These are phyloP conservation scores for Pholiota molesta DNA, from an alignment of 768 basidiomycete species.

Conservation along the genomic window DNA sequence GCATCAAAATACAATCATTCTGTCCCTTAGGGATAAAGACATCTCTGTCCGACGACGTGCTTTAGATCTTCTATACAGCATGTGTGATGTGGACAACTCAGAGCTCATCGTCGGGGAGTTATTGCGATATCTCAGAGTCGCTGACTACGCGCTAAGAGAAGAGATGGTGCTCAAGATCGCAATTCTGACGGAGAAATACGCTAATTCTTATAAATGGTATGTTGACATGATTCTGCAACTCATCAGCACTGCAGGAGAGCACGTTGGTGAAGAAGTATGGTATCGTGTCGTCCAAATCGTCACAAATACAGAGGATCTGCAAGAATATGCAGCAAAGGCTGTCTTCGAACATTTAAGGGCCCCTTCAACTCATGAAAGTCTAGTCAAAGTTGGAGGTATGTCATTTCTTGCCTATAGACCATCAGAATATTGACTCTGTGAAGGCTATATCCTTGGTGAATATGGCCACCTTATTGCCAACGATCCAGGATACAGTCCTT, in stretches of 20 bases:
- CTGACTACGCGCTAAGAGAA: constrained; percentile 94
- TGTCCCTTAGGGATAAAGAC: constrained; percentile 94
- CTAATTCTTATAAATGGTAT: constrained; percentile 98
- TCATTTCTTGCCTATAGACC: neutral
- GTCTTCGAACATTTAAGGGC: constrained; percentile 88
- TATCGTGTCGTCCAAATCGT: constrained; percentile 98
- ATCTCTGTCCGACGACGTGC: constrained; percentile 95
- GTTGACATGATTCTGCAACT: constrained; percentile 96
- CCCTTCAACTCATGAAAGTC: constrained; percentile 86
- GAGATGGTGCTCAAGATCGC: constrained; percentile 99
- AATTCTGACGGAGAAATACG: constrained; percentile 98
- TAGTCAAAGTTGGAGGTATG: constrained; percentile 95
- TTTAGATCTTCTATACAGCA: constrained; percentile 95
- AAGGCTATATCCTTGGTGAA: constrained; percentile 96
- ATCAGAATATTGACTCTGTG: neutral
- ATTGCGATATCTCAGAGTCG: constrained; percentile 90
- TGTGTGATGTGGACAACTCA: constrained; percentile 98
- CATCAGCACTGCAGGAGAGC: constrained; percentile 96
- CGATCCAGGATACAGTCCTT: constrained; percentile 88
- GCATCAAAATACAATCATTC: constrained; percentile 94
- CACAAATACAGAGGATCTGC: constrained; percentile 97
- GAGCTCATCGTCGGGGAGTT: constrained; percentile 96
- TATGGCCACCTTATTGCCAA: constrained; percentile 98
- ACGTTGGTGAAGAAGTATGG: constrained; percentile 99
- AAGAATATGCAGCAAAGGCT: constrained; percentile 93